A percentile compares a stretch with the other conserved stretches of the same genome.
These are phyloP conservation scores for Wakefieldia striispora DNA, from an alignment of 768 basidiomycete species.

Conservation along the genomic window DNA sequence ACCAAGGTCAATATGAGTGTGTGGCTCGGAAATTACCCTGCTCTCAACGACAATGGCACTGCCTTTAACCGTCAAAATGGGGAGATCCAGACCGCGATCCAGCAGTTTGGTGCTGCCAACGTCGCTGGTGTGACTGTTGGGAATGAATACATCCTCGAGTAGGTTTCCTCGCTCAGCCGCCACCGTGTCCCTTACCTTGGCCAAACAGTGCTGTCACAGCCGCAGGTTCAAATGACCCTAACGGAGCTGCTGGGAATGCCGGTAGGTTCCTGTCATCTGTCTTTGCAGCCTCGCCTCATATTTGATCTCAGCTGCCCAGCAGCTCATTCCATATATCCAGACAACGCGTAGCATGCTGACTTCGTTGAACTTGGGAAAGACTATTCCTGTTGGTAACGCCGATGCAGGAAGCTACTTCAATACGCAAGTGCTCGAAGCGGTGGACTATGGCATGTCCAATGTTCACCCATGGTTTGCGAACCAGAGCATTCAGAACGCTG, in stretches of 20 bases:
- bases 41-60: constrained; percentile 57
- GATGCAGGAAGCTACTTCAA: constrained; percentile 90
- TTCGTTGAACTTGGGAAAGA: constrained; percentile 55
- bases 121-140: constrained; percentile 86
- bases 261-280: constrained; percentile 12
- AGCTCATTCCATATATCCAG: constrained; percentile 63
- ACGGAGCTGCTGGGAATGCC: constrained; percentile 53
- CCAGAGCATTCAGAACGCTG: constrained; percentile 60
- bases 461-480: constrained; percentile 96
- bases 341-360: constrained; percentile 60
- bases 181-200: constrained; percentile 1
- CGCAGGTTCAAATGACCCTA: constrained; percentile 50
- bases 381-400: constrained; percentile 69
- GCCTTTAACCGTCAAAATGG: constrained; percentile 76
- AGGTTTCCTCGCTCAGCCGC: constrained; percentile 14
- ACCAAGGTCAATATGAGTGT: constrained; percentile 88
- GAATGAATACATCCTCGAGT: constrained; percentile 88
- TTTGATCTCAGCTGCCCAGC: constrained; percentile 46
- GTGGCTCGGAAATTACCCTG: constrained; percentile 69
- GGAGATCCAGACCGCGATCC: constrained; percentile 61
- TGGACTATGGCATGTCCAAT: constrained; percentile 84
- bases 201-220: constrained; percentile 54
- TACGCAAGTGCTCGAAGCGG: constrained; percentile 54
- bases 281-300: not conserved
- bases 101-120: constrained; percentile 73